Evolutionary conservation across 2,329 filamentous ascomycete species (phyloP).

Genomic region (Didymella arachidicola): DNA sequence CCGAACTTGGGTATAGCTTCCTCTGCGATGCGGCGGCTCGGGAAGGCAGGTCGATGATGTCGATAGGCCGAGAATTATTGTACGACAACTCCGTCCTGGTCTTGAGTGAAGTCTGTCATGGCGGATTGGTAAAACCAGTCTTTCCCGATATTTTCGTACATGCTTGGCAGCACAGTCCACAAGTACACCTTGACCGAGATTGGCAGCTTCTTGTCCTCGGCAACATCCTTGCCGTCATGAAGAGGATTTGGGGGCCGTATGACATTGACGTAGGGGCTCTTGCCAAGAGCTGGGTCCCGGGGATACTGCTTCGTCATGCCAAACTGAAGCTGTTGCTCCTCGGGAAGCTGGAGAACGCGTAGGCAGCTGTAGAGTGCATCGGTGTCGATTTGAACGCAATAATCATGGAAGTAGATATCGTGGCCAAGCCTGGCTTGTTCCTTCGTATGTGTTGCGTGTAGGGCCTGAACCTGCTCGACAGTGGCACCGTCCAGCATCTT

Average conservation of each 20-base stretch:
- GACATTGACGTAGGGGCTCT: slow-evolving; percentile 12
- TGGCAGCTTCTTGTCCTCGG: background rate
- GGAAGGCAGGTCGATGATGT: too few relatives aligned
- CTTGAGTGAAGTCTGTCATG: slow-evolving; percentile 6
- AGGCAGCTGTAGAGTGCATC: slow-evolving; percentile 8
- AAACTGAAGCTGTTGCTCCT: slow-evolving; percentile 9
- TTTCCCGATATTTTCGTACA: slow-evolving; percentile 5
- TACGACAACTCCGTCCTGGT: slow-evolving; percentile 5
- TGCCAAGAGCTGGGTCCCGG: slow-evolving; percentile 1
- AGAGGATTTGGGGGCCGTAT: slow-evolving; percentile 2
- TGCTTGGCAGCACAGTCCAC: slow-evolving; percentile 6
- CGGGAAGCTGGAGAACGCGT: slow-evolving; percentile 2
- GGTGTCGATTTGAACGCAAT: slow-evolving; percentile 7
- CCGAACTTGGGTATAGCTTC: too few relatives aligned
- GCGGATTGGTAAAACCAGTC: slow-evolving; percentile 10
- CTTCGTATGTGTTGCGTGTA: slow-evolving; percentile 9
- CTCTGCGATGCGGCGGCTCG: too few relatives aligned
- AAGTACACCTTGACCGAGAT: slow-evolving; percentile 6
- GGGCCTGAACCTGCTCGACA: slow-evolving; percentile 6
- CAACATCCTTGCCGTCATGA: background rate
- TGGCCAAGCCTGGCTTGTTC: slow-evolving; percentile 1
- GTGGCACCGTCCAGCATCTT: slow-evolving; percentile 4
- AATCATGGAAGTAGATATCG: slow-evolving; percentile 4
- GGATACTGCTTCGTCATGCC: slow-evolving; percentile 8
- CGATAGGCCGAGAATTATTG: background rate